phyloP scores from a whole-genome alignment of 2,329 filamentous ascomycete species.

The Hypoxylon sp. region DNA sequence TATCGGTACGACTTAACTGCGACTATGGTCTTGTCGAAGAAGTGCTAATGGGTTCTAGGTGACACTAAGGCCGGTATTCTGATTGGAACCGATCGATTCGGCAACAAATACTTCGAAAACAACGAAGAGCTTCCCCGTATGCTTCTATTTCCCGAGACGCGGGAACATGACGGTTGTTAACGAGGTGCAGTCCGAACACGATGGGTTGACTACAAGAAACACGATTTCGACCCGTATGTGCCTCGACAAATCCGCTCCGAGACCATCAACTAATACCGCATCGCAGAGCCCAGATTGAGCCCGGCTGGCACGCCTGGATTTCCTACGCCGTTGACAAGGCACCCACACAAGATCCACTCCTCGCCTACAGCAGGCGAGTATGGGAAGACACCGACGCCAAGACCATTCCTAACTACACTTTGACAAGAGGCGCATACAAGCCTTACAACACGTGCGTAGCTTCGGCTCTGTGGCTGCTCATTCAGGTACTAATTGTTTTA shows the following conservation, averaged over 20 bases:
- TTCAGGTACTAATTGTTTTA: constrained; percentile 35
- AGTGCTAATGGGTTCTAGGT: constrained; percentile 61
- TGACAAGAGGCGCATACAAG: constrained; percentile 82
- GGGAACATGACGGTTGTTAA: constrained; percentile 19
- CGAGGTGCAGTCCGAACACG: constrained; percentile 78
- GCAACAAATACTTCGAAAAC: constrained; percentile 99
- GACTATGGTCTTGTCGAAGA: background rate
- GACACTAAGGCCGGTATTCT: constrained; percentile 94
- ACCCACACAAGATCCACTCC: constrained; percentile 76
- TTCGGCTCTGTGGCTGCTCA: background rate
- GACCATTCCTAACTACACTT: constrained; percentile 78
- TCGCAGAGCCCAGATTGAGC: constrained; percentile 81
- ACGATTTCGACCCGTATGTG: constrained; percentile 79
- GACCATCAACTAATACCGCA: constrained; percentile 23
- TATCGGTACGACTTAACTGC: constrained; percentile 56
- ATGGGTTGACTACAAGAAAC: constrained; percentile 96
- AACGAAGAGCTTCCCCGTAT: constrained; percentile 88
- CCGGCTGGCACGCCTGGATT: constrained; percentile 98
- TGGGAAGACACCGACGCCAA: constrained; percentile 79
- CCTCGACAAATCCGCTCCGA: background rate
- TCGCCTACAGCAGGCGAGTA: constrained; percentile 70
- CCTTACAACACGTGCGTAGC: constrained; percentile 92
- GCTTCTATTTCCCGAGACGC: constrained; percentile 43
- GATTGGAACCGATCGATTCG: constrained; percentile 85
- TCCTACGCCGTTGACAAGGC: constrained; percentile 91